Evolutionary conservation across 2,329 filamentous ascomycete genomes (phyloP).

Genomic region (Pestalotiopsis sp.): DNA sequence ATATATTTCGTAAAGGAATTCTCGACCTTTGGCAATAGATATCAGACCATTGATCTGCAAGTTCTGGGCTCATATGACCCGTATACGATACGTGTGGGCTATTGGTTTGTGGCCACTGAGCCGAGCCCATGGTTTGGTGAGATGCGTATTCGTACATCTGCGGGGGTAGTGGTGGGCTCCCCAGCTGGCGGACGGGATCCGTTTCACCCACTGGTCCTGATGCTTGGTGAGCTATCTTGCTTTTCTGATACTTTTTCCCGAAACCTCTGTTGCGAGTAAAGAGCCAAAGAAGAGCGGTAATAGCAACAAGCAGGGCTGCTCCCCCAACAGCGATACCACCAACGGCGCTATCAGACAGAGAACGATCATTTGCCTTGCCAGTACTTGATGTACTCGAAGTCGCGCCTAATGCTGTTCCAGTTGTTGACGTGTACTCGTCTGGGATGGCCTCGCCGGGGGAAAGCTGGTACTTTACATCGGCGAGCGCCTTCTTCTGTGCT

Average conservation of each 20-base stretch:
- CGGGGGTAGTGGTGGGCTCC: constrained; percentile 18
- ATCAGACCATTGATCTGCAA: background rate
- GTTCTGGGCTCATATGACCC: constrained; percentile 18
- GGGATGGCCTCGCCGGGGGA: constrained; percentile 59
- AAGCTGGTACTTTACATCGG: constrained; percentile 52
- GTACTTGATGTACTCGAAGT: constrained; percentile 19
- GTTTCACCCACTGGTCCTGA: constrained; percentile 27
- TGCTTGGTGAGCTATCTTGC: constrained; percentile 13
- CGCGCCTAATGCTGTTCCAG: constrained; percentile 13
- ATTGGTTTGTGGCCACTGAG: constrained; percentile 14
- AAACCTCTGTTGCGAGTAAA: constrained; percentile 44
- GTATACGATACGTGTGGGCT: constrained; percentile 21
- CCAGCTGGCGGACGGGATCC: constrained; percentile 20
- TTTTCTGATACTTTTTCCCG: constrained; percentile 35
- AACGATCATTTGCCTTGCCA: background rate
- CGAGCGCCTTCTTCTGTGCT: constrained; percentile 47
- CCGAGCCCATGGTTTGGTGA: constrained; percentile 15
- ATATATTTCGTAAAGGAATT: too few species aligned
- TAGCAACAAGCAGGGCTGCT: constrained; percentile 45
- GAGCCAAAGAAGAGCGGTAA: constrained; percentile 48
- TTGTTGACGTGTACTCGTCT: constrained; percentile 34
- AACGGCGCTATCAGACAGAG: constrained; percentile 50
- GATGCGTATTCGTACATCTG: constrained; percentile 12
- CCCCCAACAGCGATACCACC: constrained; percentile 60
- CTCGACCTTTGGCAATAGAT: too few species aligned